Evolutionary conservation across 73 alveolate genomes (phyloP).

Genomic region (Diophrys appendiculata): DNA sequence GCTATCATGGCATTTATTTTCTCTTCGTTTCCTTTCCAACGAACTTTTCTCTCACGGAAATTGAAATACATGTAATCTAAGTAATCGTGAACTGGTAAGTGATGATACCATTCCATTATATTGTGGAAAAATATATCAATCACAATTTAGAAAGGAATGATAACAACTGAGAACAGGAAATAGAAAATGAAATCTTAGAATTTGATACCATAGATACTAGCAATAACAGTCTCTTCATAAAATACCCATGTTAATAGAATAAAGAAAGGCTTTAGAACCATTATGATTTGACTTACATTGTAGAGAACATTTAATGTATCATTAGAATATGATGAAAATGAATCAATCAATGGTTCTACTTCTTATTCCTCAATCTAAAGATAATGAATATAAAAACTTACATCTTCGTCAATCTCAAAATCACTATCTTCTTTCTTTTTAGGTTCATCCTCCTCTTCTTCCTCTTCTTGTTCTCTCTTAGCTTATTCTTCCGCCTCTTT

Average conservation of each 20-base stretch:
- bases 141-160: slow-evolving; percentile 75
- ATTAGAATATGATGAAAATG: slow-evolving; percentile 46
- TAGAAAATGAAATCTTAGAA: slow-evolving; percentile 70
- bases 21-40: slow-evolving; percentile 82
- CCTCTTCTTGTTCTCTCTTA: background rate
- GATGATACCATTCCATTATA: slow-evolving; percentile 69
- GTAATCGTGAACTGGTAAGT: slow-evolving; percentile 81
- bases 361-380: slow-evolving; percentile 54
- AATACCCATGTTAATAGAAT: slow-evolving; percentile 71
- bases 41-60: slow-evolving; percentile 68
- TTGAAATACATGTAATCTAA: slow-evolving; percentile 74
- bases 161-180: slow-evolving; percentile 75
- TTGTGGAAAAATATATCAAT: slow-evolving; percentile 83
- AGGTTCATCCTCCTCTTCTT: background rate
- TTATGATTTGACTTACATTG: slow-evolving; percentile 16
- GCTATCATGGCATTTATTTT: slow-evolving; percentile 61
- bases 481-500: slow-evolving; percentile 23
- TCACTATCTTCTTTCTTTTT: slow-evolving; percentile 47
- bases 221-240: slow-evolving; percentile 78
- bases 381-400: background rate
- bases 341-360: slow-evolving; percentile 65
- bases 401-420: slow-evolving; percentile 45
- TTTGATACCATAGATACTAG: slow-evolving; percentile 72
- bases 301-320: slow-evolving; percentile 52
- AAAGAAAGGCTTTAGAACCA: slow-evolving; percentile 45